Conservation (phyloP, 2,329 filamentous ascomycete genomes). For the Colletotrichum liaoningense region DNA sequence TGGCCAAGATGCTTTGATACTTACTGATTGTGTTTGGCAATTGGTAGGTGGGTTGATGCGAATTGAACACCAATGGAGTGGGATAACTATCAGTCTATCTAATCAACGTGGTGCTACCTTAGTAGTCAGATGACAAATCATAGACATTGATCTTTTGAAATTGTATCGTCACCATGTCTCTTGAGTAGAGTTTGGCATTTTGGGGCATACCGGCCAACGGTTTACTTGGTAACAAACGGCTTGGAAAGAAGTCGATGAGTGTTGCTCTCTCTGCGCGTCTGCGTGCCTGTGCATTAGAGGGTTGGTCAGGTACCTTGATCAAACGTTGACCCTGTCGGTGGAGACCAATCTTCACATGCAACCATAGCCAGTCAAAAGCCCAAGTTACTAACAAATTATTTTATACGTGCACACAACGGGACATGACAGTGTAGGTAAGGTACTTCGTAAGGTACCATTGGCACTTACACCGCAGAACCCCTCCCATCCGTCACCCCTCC, state of each 20-base stretch:
- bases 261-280: background rate
- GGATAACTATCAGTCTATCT: background rate
- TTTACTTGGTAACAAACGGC: background rate
- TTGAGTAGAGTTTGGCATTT: background rate
- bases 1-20: background rate
- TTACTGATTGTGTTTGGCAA: background rate
- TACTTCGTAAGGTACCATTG: too few relatives aligned
- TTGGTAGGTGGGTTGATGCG: too few relatives aligned
- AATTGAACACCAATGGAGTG: too few relatives aligned
- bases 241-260: background rate
- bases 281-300: background rate
- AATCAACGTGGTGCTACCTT: background rate
- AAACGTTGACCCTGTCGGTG: background rate
- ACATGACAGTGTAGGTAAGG: too few relatives aligned
- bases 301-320: background rate
- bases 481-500: background rate
- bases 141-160: background rate
- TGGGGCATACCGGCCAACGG: background rate
- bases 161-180: background rate
- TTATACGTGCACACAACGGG: background rate
- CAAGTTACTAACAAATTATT: conserved; percentile 22
- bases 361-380: conserved; percentile 21
- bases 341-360: conserved; percentile 13
- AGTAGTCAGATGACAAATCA: background rate
- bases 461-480: background rate